Conservation (phyloP, 2,329 filamentous ascomycete species). For the Colletotrichum sansevieriae region DNA sequence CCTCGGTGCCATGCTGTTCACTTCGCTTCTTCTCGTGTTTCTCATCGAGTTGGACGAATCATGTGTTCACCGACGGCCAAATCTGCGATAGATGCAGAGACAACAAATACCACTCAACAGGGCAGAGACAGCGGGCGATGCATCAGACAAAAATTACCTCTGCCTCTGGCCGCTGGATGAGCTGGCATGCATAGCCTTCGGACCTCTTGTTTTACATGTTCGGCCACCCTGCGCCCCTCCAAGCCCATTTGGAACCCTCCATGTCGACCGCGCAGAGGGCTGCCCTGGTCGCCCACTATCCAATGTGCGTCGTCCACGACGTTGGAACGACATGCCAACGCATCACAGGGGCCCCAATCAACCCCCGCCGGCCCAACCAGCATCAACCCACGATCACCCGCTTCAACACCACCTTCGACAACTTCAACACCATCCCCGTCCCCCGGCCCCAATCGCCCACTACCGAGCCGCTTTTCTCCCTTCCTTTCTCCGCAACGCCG, state of each 20-base stretch:
- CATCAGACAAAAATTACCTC: slow-evolving; percentile 21
- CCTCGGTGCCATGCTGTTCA: slow-evolving; percentile 3
- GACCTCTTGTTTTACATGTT: slow-evolving; percentile 36
- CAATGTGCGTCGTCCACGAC: slow-evolving; percentile 44
- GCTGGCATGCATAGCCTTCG: slow-evolving; percentile 42
- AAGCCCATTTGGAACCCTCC: neutral
- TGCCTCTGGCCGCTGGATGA: slow-evolving; percentile 37
- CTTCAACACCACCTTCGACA: slow-evolving; percentile 22
- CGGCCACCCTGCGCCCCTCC: slow-evolving; percentile 16
- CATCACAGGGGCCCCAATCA: slow-evolving; percentile 42
- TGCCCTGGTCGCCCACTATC: slow-evolving; percentile 34
- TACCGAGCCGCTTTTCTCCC: slow-evolving; percentile 31
- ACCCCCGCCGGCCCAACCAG: slow-evolving; percentile 32
- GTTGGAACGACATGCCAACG: slow-evolving; percentile 42
- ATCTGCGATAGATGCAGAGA: slow-evolving; percentile 21
- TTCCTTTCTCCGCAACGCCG: slow-evolving; percentile 2
- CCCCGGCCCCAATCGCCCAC: slow-evolving; percentile 28
- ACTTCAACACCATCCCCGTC: slow-evolving; percentile 13
- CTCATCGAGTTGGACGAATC: slow-evolving; percentile 38
- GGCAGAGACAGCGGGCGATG: slow-evolving; percentile 14
- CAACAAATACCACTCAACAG: slow-evolving; percentile 11
- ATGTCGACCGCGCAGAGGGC: slow-evolving; percentile 9
- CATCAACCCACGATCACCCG: slow-evolving; percentile 34
- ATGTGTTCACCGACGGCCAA: slow-evolving; percentile 29
- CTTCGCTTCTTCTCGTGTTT: slow-evolving; percentile 19